Base-by-base conservation (phyloP, 2,329 filamentous ascomycete species). In the Claviceps purpurea region DNA sequence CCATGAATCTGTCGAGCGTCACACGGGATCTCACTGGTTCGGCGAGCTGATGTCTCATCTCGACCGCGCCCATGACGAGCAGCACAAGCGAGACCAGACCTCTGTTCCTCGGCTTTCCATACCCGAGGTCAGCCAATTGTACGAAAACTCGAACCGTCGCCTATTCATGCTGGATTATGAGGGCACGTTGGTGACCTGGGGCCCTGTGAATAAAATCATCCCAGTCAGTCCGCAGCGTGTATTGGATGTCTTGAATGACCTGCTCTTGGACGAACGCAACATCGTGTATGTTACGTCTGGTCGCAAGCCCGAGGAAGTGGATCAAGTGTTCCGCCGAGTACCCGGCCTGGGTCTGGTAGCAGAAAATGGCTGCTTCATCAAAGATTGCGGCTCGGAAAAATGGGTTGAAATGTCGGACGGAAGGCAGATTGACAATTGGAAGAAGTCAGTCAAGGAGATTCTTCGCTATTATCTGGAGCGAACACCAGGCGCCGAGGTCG, bases 151-250 rank as follows among this genome's bases (percentile, higher is more conserved):
- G 0, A 67, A 79, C 43, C 78, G 80, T 20, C 82, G 90, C 16
- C 74, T 97, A 2, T 93, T 97, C 67, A 83, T 97, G 57, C 75
- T 97, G 45, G 91, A 97, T 63, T 95, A 95, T 62, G 91, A 97
- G 66, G 91, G 89, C 45, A 97, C 91, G 0, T 73, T 97, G 7
- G 87, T 93, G 44, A 88, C 85, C 50, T 93, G 89, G 78, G 89
- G 89, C 4, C 86, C 87, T 0, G 84, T 89, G 52, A 86, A 82
- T 55, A 85, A 87, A 62, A 91, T 93, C 56, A 88, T 95, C 48
- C 76, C 93, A 18, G 85, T 88, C 49, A 94, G 87, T 57, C 89
- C 89, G 2, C 64, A 93, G 70, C 84, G 89, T 30, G 89, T 90
- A 0, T 77, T 95, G 47, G 86, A 90, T 55, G 82, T 89, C 0